Conservation (phyloP, 2,329 filamentous ascomycete species). For the Lasiodiplodia gonubiensis region DNA sequence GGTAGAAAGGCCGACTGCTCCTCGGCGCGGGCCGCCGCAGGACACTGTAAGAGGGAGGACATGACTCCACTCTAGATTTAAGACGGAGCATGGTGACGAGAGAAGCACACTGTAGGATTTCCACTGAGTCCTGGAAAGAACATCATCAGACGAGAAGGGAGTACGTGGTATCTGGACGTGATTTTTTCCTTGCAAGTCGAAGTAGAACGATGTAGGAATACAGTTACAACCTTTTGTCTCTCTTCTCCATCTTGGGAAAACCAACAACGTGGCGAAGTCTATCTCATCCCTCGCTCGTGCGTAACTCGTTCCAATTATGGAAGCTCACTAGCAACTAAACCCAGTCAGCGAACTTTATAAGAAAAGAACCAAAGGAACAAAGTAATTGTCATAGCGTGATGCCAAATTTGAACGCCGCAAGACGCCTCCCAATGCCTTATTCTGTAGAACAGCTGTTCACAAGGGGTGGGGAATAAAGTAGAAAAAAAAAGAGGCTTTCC, state of each 20-base stretch:
- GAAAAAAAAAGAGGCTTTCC: neutral
- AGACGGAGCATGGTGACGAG: too few species aligned
- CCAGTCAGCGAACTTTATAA: neutral
- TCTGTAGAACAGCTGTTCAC: neutral
- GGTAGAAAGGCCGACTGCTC: neutral
- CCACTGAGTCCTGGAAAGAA: neutral
- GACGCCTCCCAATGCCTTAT: slow-evolving; percentile 26
- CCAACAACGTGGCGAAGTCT: neutral
- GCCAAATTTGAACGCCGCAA: slow-evolving; percentile 9
- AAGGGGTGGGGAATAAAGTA: neutral
- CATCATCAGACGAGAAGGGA: neutral
- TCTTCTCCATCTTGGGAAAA: neutral
- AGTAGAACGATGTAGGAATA: too few species aligned
- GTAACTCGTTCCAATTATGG: neutral
- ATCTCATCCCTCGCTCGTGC: neutral
- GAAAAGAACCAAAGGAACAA: neutral
- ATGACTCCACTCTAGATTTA: too few species aligned
- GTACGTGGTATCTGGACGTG: too few species aligned
- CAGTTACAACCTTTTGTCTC: neutral
- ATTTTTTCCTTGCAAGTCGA: too few species aligned
- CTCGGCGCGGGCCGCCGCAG: neutral
- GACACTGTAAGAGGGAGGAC: neutral
- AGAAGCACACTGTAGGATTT: too few species aligned
- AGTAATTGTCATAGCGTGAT: neutral
- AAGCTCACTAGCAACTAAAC: neutral